Percentiles rank a stretch among this genome's conserved stretches.
phyloP scores from a whole-genome alignment of 164 flowering plant species.

The Macadamia integrifolia region DNA sequence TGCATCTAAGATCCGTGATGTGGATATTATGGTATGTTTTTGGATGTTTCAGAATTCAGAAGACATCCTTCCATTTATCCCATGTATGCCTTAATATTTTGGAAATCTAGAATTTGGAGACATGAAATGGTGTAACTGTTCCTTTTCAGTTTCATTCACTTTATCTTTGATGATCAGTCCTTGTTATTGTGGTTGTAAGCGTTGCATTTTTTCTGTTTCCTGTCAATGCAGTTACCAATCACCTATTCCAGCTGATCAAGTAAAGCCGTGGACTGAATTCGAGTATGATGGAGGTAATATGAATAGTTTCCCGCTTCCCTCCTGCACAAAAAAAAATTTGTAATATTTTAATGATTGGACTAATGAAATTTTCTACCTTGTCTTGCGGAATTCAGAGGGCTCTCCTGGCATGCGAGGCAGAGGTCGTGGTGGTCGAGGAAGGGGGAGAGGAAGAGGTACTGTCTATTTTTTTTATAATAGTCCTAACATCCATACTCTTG shows the following conservation, averaged over 20 bases:
- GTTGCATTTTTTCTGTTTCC: not conserved
- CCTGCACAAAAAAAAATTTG: too few relatives aligned
- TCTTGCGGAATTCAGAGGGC: constrained; percentile 19
- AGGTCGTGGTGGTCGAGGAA: constrained; percentile 38
- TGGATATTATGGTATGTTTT: too few relatives aligned
- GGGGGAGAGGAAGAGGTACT: constrained; percentile 36
- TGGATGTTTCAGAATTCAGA: too few relatives aligned
- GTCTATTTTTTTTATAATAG: not conserved
- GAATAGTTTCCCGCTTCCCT: too few relatives aligned
- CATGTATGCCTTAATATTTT: too few relatives aligned
- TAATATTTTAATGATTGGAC: not conserved
- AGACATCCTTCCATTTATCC: too few relatives aligned
- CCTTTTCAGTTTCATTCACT: not conserved
- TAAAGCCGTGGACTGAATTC: constrained; percentile 34
- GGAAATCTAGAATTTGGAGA: not conserved
- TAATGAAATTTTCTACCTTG: not conserved
- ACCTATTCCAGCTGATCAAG: constrained; percentile 48
- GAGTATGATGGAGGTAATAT: constrained; percentile 40
- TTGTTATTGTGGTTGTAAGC: not conserved
- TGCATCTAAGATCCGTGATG: too few relatives aligned
- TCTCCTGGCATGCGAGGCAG: constrained; percentile 34
- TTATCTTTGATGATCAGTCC: not conserved
- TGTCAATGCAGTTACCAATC: constrained; percentile 32
- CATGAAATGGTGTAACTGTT: not conserved
- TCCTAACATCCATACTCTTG: not conserved